Conservation (phyloP, 768 basidiomycete species). For the Termitomyces bulborhizus region DNA sequence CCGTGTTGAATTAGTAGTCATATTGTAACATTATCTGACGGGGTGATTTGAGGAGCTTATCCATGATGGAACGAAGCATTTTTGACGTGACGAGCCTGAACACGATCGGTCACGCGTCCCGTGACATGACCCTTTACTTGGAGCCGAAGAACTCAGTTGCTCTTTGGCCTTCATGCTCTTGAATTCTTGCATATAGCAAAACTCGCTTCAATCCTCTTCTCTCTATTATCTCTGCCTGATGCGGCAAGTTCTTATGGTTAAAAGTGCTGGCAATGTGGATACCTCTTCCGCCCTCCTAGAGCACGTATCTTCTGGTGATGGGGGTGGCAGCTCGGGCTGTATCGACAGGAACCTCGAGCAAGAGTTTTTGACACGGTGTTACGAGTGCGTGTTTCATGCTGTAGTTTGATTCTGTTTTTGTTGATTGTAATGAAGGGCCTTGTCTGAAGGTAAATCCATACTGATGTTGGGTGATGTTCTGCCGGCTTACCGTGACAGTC, state of each 20-base stretch:
- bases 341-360: neutral
- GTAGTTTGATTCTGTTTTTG: neutral
- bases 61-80: neutral
- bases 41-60: neutral
- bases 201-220: neutral
- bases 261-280: neutral
- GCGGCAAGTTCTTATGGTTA: neutral
- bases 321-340: neutral
- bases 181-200: neutral
- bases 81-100: neutral
- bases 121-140: neutral
- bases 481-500: slow-evolving; percentile 28
- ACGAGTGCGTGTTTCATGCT: neutral
- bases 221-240: neutral
- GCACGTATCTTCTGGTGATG: neutral
- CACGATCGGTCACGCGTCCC: slow-evolving; percentile 19
- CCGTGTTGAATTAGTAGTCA: slow-evolving; percentile 27
- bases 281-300: neutral
- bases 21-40: neutral
- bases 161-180: neutral
- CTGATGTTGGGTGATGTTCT: neutral
- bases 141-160: too few relatives aligned
- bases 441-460: slow-evolving; percentile 10
- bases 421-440: slow-evolving; percentile 4
- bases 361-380: neutral